A percentile compares a stretch with the other conserved stretches of the same genome.
Evolutionary conservation across 1,284 basidiomycete species (phyloP).

Genomic region (Hypsizygus ulmarius): DNA sequence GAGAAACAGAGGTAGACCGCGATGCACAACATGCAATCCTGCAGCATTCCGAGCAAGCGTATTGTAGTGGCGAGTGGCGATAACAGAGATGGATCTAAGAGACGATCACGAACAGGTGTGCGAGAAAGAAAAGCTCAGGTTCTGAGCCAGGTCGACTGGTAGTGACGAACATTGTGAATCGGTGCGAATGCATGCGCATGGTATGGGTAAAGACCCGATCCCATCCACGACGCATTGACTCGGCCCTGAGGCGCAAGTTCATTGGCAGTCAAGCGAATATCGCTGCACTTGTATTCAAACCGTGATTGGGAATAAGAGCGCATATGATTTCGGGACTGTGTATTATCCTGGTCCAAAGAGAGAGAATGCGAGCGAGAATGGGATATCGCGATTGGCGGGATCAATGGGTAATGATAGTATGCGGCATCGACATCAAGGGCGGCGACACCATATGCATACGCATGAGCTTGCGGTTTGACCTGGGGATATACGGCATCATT

Average conservation of each 20-base stretch:
- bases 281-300: constrained; percentile 49
- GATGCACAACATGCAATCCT: constrained; percentile 26
- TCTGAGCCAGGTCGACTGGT: constrained; percentile 52
- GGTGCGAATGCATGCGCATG: constrained; percentile 38
- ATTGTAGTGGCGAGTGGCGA: constrained; percentile 26
- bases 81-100: constrained; percentile 17
- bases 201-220: constrained; percentile 40
- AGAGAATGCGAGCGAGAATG: constrained; percentile 58
- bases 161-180: constrained; percentile 35
- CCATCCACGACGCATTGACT: constrained; percentile 42
- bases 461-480: constrained; percentile 32
- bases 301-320: constrained; percentile 61
- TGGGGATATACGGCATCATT: constrained; percentile 34
- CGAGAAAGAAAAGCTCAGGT: constrained; percentile 35
- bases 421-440: constrained; percentile 28
- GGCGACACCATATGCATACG: constrained; percentile 37
- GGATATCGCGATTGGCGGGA: constrained; percentile 34
- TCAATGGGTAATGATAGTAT: constrained; percentile 46
- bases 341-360: constrained; percentile 50
- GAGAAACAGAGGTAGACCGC: constrained; percentile 31
- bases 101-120: constrained; percentile 12
- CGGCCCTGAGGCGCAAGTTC: constrained; percentile 37
- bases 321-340: constrained; percentile 45
- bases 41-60: constrained; percentile 28
- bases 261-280: constrained; percentile 42